A percentile compares a stretch with the other conserved stretches of the same genome.
These are phyloP conservation scores for Flaveria sonorensis DNA, from an alignment of 129 eudicot genomes.

Conservation along the genomic window DNA sequence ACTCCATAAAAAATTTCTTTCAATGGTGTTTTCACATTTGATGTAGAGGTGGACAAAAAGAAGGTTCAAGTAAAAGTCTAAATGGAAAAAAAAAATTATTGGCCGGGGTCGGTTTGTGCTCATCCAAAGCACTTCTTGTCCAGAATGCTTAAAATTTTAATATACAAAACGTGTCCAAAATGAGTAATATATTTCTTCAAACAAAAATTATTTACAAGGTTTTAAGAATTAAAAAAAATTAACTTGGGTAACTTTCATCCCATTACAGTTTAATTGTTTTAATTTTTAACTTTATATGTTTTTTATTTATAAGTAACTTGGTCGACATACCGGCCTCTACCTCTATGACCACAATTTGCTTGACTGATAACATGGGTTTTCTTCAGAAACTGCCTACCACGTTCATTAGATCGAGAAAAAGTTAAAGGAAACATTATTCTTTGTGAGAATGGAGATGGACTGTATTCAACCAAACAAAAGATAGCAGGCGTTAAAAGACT, in stretches of 20 bases:
- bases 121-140: background rate
- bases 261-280: background rate
- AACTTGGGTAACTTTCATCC: background rate
- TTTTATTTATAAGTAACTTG: background rate
- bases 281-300: background rate
- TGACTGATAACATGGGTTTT: background rate
- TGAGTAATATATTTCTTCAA: background rate
- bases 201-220: background rate
- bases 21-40: background rate
- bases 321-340: background rate
- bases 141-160: background rate
- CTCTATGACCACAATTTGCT: background rate
- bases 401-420: constrained; percentile 50
- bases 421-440: constrained; percentile 67
- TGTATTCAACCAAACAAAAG: constrained; percentile 33
- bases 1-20: background rate
- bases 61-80: background rate
- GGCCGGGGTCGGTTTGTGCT: background rate
- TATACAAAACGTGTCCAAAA: background rate
- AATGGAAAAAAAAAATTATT: background rate
- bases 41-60: background rate
- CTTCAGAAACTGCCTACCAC: constrained; percentile 63
- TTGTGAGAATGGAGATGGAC: constrained; percentile 44
- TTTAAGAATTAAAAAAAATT: background rate
- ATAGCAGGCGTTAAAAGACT: constrained; percentile 20